A percentile compares a stretch with the other conserved stretches of the same genome.
These are phyloP conservation scores for Hemerocallis citrina DNA, from an alignment of 106 monocot species.

Conservation along the genomic window DNA sequence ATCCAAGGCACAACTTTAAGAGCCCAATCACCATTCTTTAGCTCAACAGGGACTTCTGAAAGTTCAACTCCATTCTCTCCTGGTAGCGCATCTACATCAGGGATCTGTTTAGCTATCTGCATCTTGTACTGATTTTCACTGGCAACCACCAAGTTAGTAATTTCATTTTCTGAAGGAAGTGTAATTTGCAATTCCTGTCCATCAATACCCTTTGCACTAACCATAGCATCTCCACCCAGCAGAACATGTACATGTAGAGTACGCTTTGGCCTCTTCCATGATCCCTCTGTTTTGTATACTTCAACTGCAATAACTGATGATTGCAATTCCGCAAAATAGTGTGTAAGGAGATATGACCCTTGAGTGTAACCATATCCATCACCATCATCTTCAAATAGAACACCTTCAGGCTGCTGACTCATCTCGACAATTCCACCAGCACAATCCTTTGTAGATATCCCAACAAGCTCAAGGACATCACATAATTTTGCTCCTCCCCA, in stretches of 20 bases:
- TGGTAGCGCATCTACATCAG: slow-evolving; percentile 39
- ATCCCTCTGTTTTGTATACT: slow-evolving; percentile 74
- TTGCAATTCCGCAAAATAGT: slow-evolving; percentile 70
- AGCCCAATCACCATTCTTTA: slow-evolving; percentile 77
- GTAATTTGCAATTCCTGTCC: slow-evolving; percentile 65
- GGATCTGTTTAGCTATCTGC: slow-evolving; percentile 42
- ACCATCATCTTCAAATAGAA: slow-evolving; percentile 84
- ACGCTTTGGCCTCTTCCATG: slow-evolving; percentile 62
- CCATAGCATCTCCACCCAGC: slow-evolving; percentile 80
- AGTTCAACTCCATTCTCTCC: slow-evolving; percentile 50
- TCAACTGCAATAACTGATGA: slow-evolving; percentile 66
- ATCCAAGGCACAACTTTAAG: slow-evolving; percentile 88
- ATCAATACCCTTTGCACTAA: slow-evolving; percentile 57
- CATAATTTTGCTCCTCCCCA: too few relatives aligned
- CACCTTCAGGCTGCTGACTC: too few relatives aligned
- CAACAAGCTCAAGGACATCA: too few relatives aligned
- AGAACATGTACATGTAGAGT: slow-evolving; percentile 54
- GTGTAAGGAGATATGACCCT: slow-evolving; percentile 62
- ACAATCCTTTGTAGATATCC: too few relatives aligned
- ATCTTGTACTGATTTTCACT: slow-evolving; percentile 51
- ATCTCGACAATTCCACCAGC: too few relatives aligned
- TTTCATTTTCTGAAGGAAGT: slow-evolving; percentile 64
- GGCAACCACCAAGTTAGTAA: slow-evolving; percentile 38
- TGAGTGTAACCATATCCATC: slow-evolving; percentile 83
- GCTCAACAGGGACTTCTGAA: slow-evolving; percentile 55